These are phyloP conservation scores for Suillus ampliporus DNA, from an alignment of 768 basidiomycete species.

Conservation along the genomic window DNA sequence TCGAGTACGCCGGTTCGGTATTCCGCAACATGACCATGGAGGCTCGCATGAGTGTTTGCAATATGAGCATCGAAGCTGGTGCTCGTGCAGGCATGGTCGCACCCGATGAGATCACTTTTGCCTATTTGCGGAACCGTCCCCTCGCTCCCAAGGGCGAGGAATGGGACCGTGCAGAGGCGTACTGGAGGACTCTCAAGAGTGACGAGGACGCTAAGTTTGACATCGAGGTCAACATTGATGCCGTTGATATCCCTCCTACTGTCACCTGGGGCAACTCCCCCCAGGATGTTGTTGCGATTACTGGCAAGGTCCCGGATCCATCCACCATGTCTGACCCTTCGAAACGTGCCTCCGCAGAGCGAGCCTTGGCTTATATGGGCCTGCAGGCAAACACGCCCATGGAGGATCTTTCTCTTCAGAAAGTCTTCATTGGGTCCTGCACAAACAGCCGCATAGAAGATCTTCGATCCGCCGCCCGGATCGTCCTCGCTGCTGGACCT, in stretches of 20 bases:
- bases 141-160: constrained; percentile 82
- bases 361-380: constrained; percentile 88
- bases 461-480: constrained; percentile 82
- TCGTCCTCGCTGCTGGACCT: constrained; percentile 75
- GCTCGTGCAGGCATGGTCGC: constrained; percentile 94
- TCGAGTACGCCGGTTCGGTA: constrained; percentile 91
- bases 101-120: constrained; percentile 86
- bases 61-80: constrained; percentile 96
- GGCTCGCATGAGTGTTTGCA: constrained; percentile 89
- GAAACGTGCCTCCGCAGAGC: constrained; percentile 71
- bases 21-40: constrained; percentile 89
- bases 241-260: constrained; percentile 87
- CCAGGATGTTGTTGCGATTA: constrained; percentile 86
- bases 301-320: constrained; percentile 81
- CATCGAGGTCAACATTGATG: constrained; percentile 77
- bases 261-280: constrained; percentile 95
- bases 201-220: constrained; percentile 89
- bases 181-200: constrained; percentile 81
- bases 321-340: constrained; percentile 63
- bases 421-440: constrained; percentile 94
- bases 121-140: constrained; percentile 81
- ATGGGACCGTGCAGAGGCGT: constrained; percentile 86
- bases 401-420: constrained; percentile 82
- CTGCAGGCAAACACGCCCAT: constrained; percentile 78
- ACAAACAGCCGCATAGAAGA: constrained; percentile 96